Evolutionary conservation across 2,329 filamentous ascomycete species (phyloP).

Genomic region (Colletotrichum cuscutae): DNA sequence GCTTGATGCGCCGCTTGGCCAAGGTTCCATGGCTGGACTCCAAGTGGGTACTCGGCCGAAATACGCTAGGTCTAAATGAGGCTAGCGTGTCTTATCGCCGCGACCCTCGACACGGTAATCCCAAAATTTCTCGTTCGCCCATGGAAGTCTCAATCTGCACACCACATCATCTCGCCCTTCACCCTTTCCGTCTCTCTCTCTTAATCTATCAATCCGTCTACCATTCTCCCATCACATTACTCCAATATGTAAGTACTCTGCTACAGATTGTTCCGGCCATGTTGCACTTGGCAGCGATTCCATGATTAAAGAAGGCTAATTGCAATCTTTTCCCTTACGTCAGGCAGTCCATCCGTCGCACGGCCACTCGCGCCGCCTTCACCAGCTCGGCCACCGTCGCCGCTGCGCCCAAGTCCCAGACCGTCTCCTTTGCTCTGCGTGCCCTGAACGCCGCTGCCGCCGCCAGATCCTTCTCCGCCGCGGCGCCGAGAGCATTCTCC

Average conservation of each 20-base stretch:
- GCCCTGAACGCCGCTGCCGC: slow-evolving; percentile 4
- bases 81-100: slow-evolving; percentile 3
- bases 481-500: slow-evolving; percentile 22
- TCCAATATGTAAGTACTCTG: slow-evolving; percentile 17
- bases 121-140: slow-evolving; percentile 16
- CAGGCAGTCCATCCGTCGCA: slow-evolving; percentile 35
- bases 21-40: background rate
- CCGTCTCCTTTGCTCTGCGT: slow-evolving; percentile 23
- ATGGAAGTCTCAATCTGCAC: background rate
- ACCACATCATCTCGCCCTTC: background rate
- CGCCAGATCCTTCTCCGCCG: slow-evolving; percentile 14
- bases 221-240: background rate
- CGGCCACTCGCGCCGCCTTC: slow-evolving; percentile 28
- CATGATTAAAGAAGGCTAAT: background rate
- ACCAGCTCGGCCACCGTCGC: slow-evolving; percentile 17
- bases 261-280: background rate
- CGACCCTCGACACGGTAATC: slow-evolving; percentile 13
- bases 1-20: too few relatives aligned
- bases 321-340: background rate
- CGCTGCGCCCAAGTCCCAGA: slow-evolving; percentile 28
- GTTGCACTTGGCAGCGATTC: background rate
- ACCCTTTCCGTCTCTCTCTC: background rate
- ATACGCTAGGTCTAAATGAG: background rate
- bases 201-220: background rate
- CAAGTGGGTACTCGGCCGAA: background rate